phyloP scores from a whole-genome alignment of 2,329 filamentous ascomycete genomes.

The Penicillium sp. region DNA sequence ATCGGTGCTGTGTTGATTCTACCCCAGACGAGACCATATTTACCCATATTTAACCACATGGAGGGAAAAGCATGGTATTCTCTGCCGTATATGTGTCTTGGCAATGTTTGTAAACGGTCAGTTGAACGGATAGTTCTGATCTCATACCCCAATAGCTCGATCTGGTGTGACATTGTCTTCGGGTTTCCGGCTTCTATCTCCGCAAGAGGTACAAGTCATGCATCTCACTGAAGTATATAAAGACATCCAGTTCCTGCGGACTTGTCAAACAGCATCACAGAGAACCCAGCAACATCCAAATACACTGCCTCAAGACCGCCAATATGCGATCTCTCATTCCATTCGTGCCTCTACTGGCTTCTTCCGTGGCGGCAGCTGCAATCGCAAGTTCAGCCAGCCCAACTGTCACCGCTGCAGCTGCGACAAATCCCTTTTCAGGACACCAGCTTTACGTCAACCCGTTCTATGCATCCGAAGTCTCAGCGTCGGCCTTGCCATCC shows the following conservation, averaged over 20 bases:
- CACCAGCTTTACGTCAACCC: slow-evolving; percentile 53
- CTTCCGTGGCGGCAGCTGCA: slow-evolving; percentile 21
- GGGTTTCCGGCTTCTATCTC: background rate
- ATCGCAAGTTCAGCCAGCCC: slow-evolving; percentile 18
- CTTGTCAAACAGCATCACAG: background rate
- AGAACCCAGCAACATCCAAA: background rate
- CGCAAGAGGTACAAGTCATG: background rate
- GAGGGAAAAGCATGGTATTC: background rate
- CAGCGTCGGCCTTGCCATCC: slow-evolving; percentile 59
- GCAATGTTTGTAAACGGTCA: background rate
- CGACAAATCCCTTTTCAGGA: slow-evolving; percentile 54
- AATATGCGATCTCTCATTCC: slow-evolving; percentile 22
- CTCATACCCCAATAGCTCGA: background rate
- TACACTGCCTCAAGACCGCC: background rate
- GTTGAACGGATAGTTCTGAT: background rate
- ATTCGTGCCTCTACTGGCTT: slow-evolving; percentile 18
- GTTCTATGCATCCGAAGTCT: slow-evolving; percentile 54
- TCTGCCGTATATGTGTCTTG: background rate
- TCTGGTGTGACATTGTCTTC: background rate
- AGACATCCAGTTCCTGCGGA: background rate
- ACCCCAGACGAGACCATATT: background rate
- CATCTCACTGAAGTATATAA: background rate
- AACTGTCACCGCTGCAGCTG: slow-evolving; percentile 29
- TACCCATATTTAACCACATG: background rate
- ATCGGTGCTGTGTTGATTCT: background rate